A percentile compares a stretch with the other conserved stretches of the same genome.
Conservation (phyloP, 1,139 yeast genomes). For the Geotrichum candidum region DNA sequence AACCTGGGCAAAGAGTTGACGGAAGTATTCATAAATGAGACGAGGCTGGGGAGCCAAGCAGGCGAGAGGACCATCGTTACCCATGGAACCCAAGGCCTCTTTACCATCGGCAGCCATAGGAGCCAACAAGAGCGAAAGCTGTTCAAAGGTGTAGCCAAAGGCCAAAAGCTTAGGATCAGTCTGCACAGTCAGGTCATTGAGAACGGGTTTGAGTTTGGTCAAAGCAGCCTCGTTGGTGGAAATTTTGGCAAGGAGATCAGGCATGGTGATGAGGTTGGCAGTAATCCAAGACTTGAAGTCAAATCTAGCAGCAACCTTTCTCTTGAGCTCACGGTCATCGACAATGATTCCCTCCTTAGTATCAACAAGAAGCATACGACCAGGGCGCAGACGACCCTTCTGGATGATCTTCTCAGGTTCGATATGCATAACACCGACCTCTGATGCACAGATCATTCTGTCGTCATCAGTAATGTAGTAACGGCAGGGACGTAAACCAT, state of each 20-base stretch:
- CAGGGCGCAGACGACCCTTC: slow-evolving; percentile 94
- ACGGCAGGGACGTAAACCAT: slow-evolving; percentile 97
- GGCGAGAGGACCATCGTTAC: slow-evolving; percentile 96
- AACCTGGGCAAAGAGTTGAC: slow-evolving; percentile 95
- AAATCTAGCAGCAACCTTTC: slow-evolving; percentile 70
- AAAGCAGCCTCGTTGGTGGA: slow-evolving; percentile 42
- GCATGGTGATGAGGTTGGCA: slow-evolving; percentile 77
- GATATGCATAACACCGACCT: slow-evolving; percentile 92
- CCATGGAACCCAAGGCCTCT: slow-evolving; percentile 97
- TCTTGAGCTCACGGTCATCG: slow-evolving; percentile 84
- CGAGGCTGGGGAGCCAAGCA: slow-evolving; percentile 92
- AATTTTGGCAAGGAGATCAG: slow-evolving; percentile 62
- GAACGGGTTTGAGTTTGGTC: slow-evolving; percentile 29
- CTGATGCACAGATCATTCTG: slow-evolving; percentile 95
- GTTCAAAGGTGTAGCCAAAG: slow-evolving; percentile 90
- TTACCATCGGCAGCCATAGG: slow-evolving; percentile 93
- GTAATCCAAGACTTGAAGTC: slow-evolving; percentile 93
- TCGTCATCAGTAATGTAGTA: slow-evolving; percentile 93
- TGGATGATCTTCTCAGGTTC: slow-evolving; percentile 76
- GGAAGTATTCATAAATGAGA: slow-evolving; percentile 84
- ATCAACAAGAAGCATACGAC: slow-evolving; percentile 92
- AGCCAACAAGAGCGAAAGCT: slow-evolving; percentile 70
- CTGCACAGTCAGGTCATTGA: slow-evolving; percentile 47
- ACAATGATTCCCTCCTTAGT: slow-evolving; percentile 89
- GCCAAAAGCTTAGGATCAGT: slow-evolving; percentile 79